These are phyloP conservation scores for Lactarius hatsudake DNA, from an alignment of 768 basidiomycete genomes.

Conservation along the genomic window DNA sequence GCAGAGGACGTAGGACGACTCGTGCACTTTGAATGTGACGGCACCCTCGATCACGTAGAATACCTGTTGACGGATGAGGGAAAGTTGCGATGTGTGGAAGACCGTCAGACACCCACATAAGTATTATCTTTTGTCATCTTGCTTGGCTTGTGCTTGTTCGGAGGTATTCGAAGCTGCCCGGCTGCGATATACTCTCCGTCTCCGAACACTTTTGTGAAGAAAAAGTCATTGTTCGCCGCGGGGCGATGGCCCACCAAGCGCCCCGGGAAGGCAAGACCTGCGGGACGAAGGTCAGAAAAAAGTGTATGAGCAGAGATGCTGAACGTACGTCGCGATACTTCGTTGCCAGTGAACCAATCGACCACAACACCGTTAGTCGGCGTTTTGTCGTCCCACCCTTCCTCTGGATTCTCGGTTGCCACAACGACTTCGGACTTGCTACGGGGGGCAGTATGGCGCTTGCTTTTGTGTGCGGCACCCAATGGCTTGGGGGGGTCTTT, in stretches of 20 bases:
- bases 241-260: slow-evolving; percentile 60
- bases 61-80: slow-evolving; percentile 41
- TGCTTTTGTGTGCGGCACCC: slow-evolving; percentile 36
- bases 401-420: slow-evolving; percentile 40
- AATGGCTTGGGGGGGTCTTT: slow-evolving; percentile 51
- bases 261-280: slow-evolving; percentile 79
- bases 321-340: slow-evolving; percentile 68
- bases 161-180: slow-evolving; percentile 81
- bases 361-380: slow-evolving; percentile 60
- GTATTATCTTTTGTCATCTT: slow-evolving; percentile 94
- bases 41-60: slow-evolving; percentile 87
- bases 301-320: background rate
- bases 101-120: slow-evolving; percentile 55
- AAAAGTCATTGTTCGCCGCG: slow-evolving; percentile 67
- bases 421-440: slow-evolving; percentile 48
- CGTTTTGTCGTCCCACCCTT: slow-evolving; percentile 87
- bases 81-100: slow-evolving; percentile 19
- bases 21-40: slow-evolving; percentile 80
- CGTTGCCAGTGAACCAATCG: slow-evolving; percentile 58
- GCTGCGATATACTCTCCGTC: slow-evolving; percentile 91
- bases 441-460: slow-evolving; percentile 38
- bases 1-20: slow-evolving; percentile 72
- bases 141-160: slow-evolving; percentile 74
- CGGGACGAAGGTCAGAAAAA: background rate
- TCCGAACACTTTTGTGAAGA: slow-evolving; percentile 88